Evolutionary conservation across 1,284 basidiomycete species (phyloP), one percentile per base, ranked within the genome.

Genomic region (Apiotrichum laibachii): DNA sequence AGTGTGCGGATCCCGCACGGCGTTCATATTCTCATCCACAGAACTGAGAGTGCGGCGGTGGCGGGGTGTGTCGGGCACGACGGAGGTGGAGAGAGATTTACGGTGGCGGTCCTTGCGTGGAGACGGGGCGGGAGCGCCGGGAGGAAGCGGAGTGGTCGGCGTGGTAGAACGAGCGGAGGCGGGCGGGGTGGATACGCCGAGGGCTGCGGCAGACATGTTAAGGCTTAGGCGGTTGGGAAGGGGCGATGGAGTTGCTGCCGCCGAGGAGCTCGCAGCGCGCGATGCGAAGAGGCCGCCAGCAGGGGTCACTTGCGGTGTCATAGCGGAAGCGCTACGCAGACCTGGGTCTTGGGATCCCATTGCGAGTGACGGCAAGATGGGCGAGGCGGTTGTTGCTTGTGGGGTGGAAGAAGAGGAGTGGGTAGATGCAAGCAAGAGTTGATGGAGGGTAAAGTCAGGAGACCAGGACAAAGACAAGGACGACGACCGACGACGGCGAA

Each of bases 51-150:
- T 52, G 49, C 51, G 45, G 22, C 40, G 43, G 44, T 48, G 50
- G 19, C n/a, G 44, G 11, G 67, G 68, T 22, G 73, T 63, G 18
- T 67, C 52, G 16, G 65, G 50, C 5, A 72, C 48, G 0, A 69
- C 70, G 13, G 71, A 72, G 1, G 72, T 71, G 10, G 72, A 73
- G 35, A 70, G 69, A 2, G 70, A 70, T 57, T 75, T 75, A 33
- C 71, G 57, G 55, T 75, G 73, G 47, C 34, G 47, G 13, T 18
- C n/a, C n/a, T 42, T 42, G 40, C 16, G 40, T 16, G 40, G 15
- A 21, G 43, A 21, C 19, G 40, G 16, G 16, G 40, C 15, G 40
- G 26, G 26, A 31, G 26, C 26, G 7, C 26, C 26, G 3, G 13
- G 40, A n/a, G 40, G 40, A 9, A 16, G 40, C 19, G 43, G 43